Evolutionary conservation across 768 basidiomycete species (phyloP).

Genomic region (Lentinula lateritia): DNA sequence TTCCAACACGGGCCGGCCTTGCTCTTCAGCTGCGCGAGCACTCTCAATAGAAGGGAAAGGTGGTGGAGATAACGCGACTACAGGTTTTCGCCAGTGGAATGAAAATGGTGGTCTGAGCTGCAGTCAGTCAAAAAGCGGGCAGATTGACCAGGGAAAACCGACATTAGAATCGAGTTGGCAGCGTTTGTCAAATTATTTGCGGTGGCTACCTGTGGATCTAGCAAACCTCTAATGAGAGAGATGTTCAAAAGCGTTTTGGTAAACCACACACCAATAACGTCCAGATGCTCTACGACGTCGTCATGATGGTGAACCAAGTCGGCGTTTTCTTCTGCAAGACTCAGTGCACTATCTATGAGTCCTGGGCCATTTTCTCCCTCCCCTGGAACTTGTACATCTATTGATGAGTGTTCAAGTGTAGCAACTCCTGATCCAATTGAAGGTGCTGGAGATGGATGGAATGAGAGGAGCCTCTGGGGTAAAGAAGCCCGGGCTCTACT

Average conservation of each 20-base stretch:
- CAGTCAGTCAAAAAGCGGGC: neutral
- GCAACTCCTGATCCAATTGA: slow-evolving; percentile 19
- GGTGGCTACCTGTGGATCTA: slow-evolving; percentile 71
- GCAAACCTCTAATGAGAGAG: slow-evolving; percentile 5
- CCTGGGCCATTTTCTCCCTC: slow-evolving; percentile 30
- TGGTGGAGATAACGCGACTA: slow-evolving; percentile 47
- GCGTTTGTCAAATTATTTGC: slow-evolving; percentile 75
- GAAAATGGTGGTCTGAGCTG: slow-evolving; percentile 56
- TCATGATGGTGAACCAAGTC: slow-evolving; percentile 54
- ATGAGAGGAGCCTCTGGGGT: neutral
- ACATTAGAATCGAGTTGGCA: slow-evolving; percentile 76
- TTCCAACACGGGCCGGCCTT: slow-evolving; percentile 24
- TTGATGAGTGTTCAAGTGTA: slow-evolving; percentile 33
- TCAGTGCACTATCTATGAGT: slow-evolving; percentile 40
- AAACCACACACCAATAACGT: slow-evolving; percentile 59
- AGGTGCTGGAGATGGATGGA: slow-evolving; percentile 4
- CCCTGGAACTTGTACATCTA: slow-evolving; percentile 31
- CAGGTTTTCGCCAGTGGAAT: slow-evolving; percentile 66
- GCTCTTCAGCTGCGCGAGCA: slow-evolving; percentile 22
- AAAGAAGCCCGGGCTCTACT: neutral
- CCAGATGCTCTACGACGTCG: slow-evolving; percentile 79
- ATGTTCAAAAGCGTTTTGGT: neutral
- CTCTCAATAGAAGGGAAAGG: slow-evolving; percentile 17
- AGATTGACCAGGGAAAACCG: slow-evolving; percentile 7
- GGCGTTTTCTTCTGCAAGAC: slow-evolving; percentile 16